Conservation (phyloP, 2,329 filamentous ascomycete genomes). For the Neurospora sp. region DNA sequence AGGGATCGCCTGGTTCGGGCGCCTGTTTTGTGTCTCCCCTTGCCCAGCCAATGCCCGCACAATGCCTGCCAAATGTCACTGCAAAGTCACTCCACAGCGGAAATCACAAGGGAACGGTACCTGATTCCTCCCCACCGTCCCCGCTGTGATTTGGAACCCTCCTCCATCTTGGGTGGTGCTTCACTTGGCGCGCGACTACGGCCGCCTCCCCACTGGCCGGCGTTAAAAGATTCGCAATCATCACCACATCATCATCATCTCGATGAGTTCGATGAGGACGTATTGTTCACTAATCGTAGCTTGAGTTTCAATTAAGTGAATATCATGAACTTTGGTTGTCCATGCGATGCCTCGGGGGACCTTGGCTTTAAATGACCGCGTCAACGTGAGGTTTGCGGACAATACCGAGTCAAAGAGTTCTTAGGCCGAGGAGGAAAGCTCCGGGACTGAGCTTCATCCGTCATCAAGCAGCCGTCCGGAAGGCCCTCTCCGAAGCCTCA, state of each 20-base stretch:
- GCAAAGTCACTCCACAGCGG: background rate
- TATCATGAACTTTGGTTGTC: background rate
- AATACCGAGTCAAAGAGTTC: background rate
- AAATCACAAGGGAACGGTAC: background rate
- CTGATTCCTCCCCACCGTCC: background rate
- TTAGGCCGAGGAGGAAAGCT: background rate
- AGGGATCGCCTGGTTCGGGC: background rate
- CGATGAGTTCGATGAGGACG: background rate
- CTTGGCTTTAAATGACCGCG: background rate
- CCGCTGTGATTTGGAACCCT: background rate
- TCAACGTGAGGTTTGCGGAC: background rate
- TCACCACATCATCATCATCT: background rate
- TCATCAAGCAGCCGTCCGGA: background rate
- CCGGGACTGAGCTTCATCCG: background rate
- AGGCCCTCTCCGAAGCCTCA: background rate
- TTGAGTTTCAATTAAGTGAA: background rate
- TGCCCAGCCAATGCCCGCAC: background rate
- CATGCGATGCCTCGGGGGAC: background rate
- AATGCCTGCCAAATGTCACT: background rate
- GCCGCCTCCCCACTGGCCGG: background rate
- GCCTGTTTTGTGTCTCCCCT: background rate
- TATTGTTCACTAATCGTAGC: background rate
- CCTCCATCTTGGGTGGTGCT: background rate
- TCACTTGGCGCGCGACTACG: background rate
- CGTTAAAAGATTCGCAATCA: background rate